phyloP scores from a whole-genome alignment of 139 green algal species.

The Zygnema cylindricum region DNA sequence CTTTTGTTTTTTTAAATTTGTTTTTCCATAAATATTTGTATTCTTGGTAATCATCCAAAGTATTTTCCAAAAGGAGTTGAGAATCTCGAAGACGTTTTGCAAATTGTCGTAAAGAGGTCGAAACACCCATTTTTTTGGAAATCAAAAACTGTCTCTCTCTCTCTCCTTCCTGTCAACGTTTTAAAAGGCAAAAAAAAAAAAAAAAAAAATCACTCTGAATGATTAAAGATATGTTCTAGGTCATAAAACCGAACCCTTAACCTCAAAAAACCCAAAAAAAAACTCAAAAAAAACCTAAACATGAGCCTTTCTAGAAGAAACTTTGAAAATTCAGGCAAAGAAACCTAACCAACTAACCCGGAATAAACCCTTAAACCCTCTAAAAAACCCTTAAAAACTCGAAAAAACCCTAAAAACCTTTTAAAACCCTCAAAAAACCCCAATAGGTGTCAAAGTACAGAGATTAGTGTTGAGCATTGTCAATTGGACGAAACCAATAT shows the following conservation, averaged over 20 bases:
- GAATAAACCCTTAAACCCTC: background rate
- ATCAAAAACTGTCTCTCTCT: background rate
- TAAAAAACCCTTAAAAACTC: background rate
- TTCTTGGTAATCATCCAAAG: slow-evolving; percentile 36
- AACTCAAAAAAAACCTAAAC: background rate
- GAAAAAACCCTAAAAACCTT: background rate
- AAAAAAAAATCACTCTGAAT: background rate
- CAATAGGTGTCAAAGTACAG: too few relatives aligned
- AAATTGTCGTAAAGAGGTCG: background rate
- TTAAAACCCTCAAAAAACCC: background rate
- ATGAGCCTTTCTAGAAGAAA: background rate
- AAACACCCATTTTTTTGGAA: background rate
- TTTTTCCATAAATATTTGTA: slow-evolving; percentile 23
- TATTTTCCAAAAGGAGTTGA: slow-evolving; percentile 14
- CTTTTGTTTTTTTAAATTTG: background rate
- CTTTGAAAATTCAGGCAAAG: background rate
- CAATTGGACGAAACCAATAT: too few relatives aligned
- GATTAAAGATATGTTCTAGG: too few relatives aligned
- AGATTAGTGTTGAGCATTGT: too few relatives aligned
- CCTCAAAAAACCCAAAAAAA: too few relatives aligned
- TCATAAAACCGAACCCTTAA: too few relatives aligned
- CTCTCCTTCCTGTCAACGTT: background rate
- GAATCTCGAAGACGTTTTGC: slow-evolving; percentile 15
- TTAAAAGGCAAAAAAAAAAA: background rate
- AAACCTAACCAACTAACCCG: background rate